These are phyloP conservation scores for Psilocybe azurescens DNA, from an alignment of 768 basidiomycete species.

Conservation along the genomic window DNA sequence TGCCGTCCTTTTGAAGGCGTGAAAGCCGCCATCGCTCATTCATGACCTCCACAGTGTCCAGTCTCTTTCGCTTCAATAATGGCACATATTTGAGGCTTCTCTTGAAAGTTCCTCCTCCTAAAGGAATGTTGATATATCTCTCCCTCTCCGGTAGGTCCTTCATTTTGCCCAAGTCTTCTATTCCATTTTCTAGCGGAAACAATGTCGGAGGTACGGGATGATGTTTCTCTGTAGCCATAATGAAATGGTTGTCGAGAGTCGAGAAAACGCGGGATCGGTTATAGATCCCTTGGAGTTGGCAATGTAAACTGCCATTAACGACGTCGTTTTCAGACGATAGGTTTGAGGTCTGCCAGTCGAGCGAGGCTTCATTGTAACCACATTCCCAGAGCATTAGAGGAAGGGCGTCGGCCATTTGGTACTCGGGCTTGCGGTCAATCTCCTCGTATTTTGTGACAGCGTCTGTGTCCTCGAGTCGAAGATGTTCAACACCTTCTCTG, in stretches of 20 bases:
- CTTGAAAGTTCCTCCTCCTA: constrained; percentile 75
- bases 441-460: constrained; percentile 35
- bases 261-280: constrained; percentile 69
- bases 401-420: constrained; percentile 92
- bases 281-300: constrained; percentile 57
- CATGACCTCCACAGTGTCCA: constrained; percentile 71
- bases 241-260: constrained; percentile 69
- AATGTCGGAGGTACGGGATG: constrained; percentile 47
- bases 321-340: constrained; percentile 35
- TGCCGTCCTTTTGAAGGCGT: constrained; percentile 32
- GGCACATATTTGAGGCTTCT: constrained; percentile 69
- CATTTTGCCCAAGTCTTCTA: constrained; percentile 19
- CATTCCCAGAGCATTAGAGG: constrained; percentile 95
- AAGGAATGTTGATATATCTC: constrained; percentile 51
- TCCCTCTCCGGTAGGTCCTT: constrained; percentile 16
- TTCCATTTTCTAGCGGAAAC: constrained; percentile 39
- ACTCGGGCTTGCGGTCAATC: constrained; percentile 80
- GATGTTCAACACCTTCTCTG: constrained; percentile 45
- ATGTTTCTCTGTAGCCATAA: constrained; percentile 55
- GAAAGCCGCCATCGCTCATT: constrained; percentile 78
- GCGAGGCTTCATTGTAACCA: constrained; percentile 65
- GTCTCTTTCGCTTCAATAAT: constrained; percentile 66
- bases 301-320: constrained; percentile 48
- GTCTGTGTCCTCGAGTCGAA: constrained; percentile 33
- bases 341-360: constrained; percentile 74